phyloP scores from a whole-genome alignment of 306 rosid genomes.

The Fragaria nilgerrensis region DNA sequence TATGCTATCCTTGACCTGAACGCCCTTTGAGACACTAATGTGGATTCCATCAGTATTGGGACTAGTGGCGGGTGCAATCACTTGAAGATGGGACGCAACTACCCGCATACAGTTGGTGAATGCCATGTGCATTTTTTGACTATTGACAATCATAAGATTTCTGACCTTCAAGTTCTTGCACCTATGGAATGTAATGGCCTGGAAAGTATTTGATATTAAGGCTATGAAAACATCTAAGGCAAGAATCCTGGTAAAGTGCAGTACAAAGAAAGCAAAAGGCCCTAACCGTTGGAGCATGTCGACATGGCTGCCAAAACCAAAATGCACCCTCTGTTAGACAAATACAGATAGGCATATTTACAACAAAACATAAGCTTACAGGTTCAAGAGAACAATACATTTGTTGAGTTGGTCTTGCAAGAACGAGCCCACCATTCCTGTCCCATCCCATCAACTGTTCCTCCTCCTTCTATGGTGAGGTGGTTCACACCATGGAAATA shows the following conservation, averaged over 20 bases:
- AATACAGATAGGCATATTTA: conserved; percentile 14
- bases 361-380: conserved; percentile 28
- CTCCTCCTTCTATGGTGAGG: conserved; percentile 79
- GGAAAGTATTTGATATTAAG: conserved; percentile 38
- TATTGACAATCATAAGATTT: conserved; percentile 57
- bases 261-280: conserved; percentile 13
- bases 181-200: conserved; percentile 78
- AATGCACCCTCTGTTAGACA: conserved; percentile 22
- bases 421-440: conserved; percentile 89
- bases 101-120: conserved; percentile 69
- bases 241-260: neutral
- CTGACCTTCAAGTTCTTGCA: conserved; percentile 66
- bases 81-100: conserved; percentile 52
- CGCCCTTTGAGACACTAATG: conserved; percentile 60
- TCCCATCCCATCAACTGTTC: conserved; percentile 80
- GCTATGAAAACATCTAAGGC: neutral
- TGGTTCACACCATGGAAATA: conserved; percentile 66
- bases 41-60: conserved; percentile 97
- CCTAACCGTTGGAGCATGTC: conserved; percentile 82
- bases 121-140: conserved; percentile 83
- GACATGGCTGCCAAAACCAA: conserved; percentile 73
- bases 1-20: conserved; percentile 50
- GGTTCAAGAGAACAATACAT: conserved; percentile 43
- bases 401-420: conserved; percentile 67
- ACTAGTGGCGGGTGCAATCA: conserved; percentile 69